Base-by-base conservation (phyloP, 352 stramenopile genomes). In the Globisporangium irregulare region DNA sequence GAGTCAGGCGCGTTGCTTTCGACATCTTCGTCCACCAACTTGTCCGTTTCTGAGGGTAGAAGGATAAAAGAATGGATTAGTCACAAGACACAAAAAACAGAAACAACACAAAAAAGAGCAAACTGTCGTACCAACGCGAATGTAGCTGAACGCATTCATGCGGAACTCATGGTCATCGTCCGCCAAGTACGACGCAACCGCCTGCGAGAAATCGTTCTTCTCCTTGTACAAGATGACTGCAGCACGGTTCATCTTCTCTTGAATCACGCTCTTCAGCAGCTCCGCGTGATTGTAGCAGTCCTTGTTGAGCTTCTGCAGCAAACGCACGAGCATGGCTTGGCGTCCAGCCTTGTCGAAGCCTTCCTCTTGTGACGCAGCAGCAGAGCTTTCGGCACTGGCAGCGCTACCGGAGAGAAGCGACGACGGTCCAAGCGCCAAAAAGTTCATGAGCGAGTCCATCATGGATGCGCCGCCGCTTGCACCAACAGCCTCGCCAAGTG, bases 401-500 rank as follows among this genome's bases (percentile, higher is more conserved):
- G 72, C 72, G 8, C 65, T 68, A 51, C 78, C 77, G 9, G 81
- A 77, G 22, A 86, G 66, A 15, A 95, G 73, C 1, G 86, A 91
- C 20, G 84, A 79, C 38, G 88, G 85, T 3, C 88, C 88, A 20
- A 92, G 76, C 43, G 88, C 88, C 27, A 96, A 67, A 68, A 96
- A 96, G 67, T 92, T 93, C 88, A 96, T 93, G 50, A 96, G 66
- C 43, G 86, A 93, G 66, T 96, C 83, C 86, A 96, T 94, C 86
- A 96, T 93, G 2, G 79, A 90, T 34, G 70, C 71, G 20, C 81
- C 79, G 9, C 59, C 68, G 25, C 76, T 78, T 66, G 61, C 69
- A 24, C 68, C 80, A 10, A 71, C 76, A 48, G 75, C 69, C 32
- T 87, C 70, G 43, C 81, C 81, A 64, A 87, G 81, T 7, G 81